These are phyloP conservation scores for Boletus sp. DNA, from an alignment of 768 basidiomycete species.

Conservation along the genomic window DNA sequence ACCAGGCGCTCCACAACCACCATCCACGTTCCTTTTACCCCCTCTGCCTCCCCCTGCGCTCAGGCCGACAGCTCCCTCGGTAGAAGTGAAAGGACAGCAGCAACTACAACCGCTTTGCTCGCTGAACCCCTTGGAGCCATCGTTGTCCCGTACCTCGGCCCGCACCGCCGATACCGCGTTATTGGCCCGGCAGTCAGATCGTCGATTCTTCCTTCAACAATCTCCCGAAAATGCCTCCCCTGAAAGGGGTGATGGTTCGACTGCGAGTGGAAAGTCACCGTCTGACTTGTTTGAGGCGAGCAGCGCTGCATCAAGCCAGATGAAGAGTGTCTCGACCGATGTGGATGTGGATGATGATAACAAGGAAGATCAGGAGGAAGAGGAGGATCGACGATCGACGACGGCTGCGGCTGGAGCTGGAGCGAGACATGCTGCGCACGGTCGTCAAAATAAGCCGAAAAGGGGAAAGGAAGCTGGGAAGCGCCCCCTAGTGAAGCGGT, in stretches of 20 bases:
- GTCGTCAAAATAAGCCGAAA: constrained; percentile 26
- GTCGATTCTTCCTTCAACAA: constrained; percentile 45
- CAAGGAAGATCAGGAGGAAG: constrained; percentile 16
- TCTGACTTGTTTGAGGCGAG: constrained; percentile 35
- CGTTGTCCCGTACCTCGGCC: constrained; percentile 4
- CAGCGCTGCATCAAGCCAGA: constrained; percentile 35
- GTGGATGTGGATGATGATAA: constrained; percentile 18
- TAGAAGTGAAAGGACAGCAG: constrained; percentile 1
- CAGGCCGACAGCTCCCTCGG: constrained; percentile 2
- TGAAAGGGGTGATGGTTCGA: constrained; percentile 33
- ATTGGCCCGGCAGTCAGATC: constrained; percentile 37
- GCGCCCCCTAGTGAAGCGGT: constrained; percentile 27
- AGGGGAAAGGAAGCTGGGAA: constrained; percentile 34
- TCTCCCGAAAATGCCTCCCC: constrained; percentile 41
- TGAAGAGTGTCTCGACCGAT: constrained; percentile 22
- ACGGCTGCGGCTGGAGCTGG: constrained; percentile 10
- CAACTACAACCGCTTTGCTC: constrained; percentile 23
- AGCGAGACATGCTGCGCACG: constrained; percentile 8
- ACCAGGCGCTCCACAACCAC: constrained; percentile 25
- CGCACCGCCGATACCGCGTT: constrained; percentile 23
- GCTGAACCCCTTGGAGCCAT: background rate
- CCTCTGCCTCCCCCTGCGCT: constrained; percentile 29
- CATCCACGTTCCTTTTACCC: constrained; percentile 28
- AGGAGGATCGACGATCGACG: constrained; percentile 24
- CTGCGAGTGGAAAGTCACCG: constrained; percentile 33